These are phyloP conservation scores for Fusarium euwallaceae DNA, from an alignment of 2,329 filamentous ascomycete genomes.

Conservation along the genomic window DNA sequence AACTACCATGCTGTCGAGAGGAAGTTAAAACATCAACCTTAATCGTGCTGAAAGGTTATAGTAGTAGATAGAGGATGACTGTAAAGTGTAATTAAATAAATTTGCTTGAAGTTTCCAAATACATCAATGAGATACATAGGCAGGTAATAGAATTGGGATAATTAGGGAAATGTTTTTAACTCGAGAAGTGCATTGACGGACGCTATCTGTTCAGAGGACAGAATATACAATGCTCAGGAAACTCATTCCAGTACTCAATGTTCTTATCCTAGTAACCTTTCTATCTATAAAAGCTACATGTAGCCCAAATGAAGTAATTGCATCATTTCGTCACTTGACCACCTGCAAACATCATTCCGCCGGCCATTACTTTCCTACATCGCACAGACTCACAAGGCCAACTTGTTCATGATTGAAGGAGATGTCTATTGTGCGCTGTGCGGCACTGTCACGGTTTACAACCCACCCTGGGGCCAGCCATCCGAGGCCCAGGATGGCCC, in stretches of 20 bases:
- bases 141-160: not conserved
- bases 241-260: not conserved
- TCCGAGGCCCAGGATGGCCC: not conserved
- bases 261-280: not conserved
- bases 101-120: not conserved
- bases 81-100: too few relatives aligned
- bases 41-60: not conserved
- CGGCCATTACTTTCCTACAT: not conserved
- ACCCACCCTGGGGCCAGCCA: not conserved
- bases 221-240: not conserved
- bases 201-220: not conserved
- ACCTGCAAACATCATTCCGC: not conserved
- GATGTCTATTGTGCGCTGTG: not conserved
- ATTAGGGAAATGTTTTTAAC: not conserved
- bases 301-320: not conserved
- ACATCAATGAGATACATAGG: not conserved
- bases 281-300: not conserved
- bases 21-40: not conserved
- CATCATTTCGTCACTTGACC: not conserved
- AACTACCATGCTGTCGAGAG: not conserved
- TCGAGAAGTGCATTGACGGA: not conserved
- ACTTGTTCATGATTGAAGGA: not conserved
- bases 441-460: not conserved
- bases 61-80: not conserved
- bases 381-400: not conserved